Conservation (phyloP, 169 alveolate species). For the Cryptosporidium tyzzeri region DNA sequence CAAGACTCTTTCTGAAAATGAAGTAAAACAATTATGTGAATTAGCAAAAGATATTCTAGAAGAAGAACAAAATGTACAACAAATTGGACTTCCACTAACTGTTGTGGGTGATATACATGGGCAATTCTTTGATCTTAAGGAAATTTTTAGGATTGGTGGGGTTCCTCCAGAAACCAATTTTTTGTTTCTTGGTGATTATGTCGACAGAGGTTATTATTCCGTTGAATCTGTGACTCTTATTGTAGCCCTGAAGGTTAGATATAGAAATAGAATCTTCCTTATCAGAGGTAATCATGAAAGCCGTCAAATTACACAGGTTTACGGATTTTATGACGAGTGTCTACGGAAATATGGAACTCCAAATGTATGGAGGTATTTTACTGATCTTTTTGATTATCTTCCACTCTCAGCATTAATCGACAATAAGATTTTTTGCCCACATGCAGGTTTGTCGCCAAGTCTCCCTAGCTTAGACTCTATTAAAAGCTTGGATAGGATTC, state of each 20-base stretch:
- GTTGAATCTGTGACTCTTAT: constrained; percentile 93
- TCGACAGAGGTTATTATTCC: constrained; percentile 90
- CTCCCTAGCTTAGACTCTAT: constrained; percentile 93
- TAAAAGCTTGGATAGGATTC: constrained; percentile 88
- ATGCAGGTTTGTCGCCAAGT: constrained; percentile 98
- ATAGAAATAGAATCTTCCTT: constrained; percentile 96
- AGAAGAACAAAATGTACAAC: constrained; percentile 88
- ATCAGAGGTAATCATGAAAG: constrained; percentile 96
- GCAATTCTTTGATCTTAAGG: constrained; percentile 88
- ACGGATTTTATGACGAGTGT: constrained; percentile 94
- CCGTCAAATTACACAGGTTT: constrained; percentile 95
- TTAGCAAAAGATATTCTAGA: constrained; percentile 87
- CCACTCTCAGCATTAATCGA: constrained; percentile 87
- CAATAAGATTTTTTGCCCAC: constrained; percentile 93
- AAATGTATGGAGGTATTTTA: constrained; percentile 91
- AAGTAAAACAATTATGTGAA: constrained; percentile 81
- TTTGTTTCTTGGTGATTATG: constrained; percentile 87
- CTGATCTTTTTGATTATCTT: constrained; percentile 92
- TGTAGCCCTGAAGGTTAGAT: constrained; percentile 95
- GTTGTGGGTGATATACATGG: constrained; percentile 92
- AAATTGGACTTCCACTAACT: constrained; percentile 86
- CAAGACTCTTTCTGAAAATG: constrained; percentile 81
- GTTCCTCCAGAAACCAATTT: constrained; percentile 83
- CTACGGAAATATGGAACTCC: constrained; percentile 92
- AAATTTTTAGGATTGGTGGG: constrained; percentile 78